Evolutionary conservation across 2,329 filamentous ascomycete species (phyloP), one percentile per base, ranked within the genome.

Genomic region (Verticillium albo-atrum): DNA sequence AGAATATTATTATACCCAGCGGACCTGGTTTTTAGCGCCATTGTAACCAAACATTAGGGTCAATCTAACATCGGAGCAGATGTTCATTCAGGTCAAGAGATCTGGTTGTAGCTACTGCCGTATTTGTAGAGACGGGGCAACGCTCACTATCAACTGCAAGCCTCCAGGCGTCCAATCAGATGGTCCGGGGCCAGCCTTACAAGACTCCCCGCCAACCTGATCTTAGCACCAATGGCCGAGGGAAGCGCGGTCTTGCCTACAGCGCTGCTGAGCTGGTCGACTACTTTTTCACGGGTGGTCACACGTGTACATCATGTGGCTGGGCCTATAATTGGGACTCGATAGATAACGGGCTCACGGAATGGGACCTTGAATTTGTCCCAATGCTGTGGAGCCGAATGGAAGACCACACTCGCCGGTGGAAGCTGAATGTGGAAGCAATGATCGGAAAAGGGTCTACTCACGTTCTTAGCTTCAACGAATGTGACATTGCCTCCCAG

Each of bases 301-400:
- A 26, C n/a, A 51, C n/a, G 42, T 51, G 42, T 26, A 17, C 55
- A 6, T 15, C 42, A n/a, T 78, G 83, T 68, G 73, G 75, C 53
- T 91, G 87, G 84, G 80, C 75, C 54, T 89, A 89, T 80, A 89
- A 89, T 81, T 91, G 88, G 88, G 85, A 74, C 42, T 78, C 79
- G 55, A 63, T 63, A 10, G 67, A 77, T 53, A 71, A 74, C 60
- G 74, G 75, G 34, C 74, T 79, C 6, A 68, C 79, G 58, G 60
- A 66, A 10, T 69, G 71, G 25, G 69, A 68, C 56, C 68, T 87
- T 66, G 77, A 81, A 67, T 92, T 79, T 75, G 79, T 89, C 60
- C 89, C 90, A 62, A 89, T 85, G 74, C 82, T 90, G 51, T 90
- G 84, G 86, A 80, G 82, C 58, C 28, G 5, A 10, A 30, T 30